Conservation (phyloP, 768 basidiomycete genomes). For the Stropharia rugosoannulata region DNA sequence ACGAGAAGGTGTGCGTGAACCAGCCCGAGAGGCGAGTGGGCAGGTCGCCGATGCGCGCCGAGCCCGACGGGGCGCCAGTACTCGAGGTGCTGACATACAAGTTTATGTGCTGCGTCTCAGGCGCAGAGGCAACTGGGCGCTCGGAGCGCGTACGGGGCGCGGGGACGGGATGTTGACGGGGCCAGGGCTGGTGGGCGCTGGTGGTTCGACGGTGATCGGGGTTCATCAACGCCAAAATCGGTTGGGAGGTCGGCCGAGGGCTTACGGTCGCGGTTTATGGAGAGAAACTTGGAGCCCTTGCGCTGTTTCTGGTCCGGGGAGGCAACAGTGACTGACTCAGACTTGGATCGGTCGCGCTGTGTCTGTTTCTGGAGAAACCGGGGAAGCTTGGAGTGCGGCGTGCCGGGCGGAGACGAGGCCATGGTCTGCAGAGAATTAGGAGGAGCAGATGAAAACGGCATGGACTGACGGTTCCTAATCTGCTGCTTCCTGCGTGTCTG, state of each 20-base stretch:
- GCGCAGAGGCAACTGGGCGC: slow-evolving; percentile 44
- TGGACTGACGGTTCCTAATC: too few species aligned
- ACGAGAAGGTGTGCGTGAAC: slow-evolving; percentile 76
- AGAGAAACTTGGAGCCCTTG: slow-evolving; percentile 35
- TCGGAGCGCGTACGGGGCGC: slow-evolving; percentile 54
- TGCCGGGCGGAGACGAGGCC: not conserved
- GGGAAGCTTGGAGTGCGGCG: slow-evolving; percentile 49
- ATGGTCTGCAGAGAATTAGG: not conserved
- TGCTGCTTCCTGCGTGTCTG: too few species aligned
- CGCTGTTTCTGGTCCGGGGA: slow-evolving; percentile 22
- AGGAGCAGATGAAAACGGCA: too few species aligned
- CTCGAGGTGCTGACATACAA: not conserved
- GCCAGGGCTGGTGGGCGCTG: slow-evolving; percentile 26
- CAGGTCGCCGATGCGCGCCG: slow-evolving; percentile 57
- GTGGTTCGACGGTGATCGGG: slow-evolving; percentile 68
- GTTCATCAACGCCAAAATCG: slow-evolving; percentile 42
- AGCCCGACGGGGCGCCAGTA: not conserved
- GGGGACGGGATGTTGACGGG: slow-evolving; percentile 23
- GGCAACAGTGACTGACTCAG: slow-evolving; percentile 30
- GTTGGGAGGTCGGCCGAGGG: slow-evolving; percentile 2
- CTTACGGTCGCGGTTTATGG: slow-evolving; percentile 29
- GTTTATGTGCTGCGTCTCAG: slow-evolving; percentile 22
- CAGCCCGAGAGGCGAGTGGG: slow-evolving; percentile 78
- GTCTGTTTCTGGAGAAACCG: slow-evolving; percentile 67
- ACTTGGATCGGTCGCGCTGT: slow-evolving; percentile 58